phyloP scores from a whole-genome alignment of 371 early-diverging fungal species.

The Mucor mucedo region DNA sequence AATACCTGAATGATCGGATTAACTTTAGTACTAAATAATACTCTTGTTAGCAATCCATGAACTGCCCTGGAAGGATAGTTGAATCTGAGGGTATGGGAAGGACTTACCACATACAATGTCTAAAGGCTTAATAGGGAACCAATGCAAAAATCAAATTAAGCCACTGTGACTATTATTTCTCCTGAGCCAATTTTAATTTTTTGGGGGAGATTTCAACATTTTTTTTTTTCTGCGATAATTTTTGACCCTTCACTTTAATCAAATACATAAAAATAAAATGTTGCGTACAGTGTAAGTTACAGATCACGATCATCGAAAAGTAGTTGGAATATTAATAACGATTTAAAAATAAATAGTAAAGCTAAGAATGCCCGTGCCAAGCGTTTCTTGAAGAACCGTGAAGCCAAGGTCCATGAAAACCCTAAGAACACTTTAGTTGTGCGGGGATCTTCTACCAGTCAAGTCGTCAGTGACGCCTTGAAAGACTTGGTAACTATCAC shows the following conservation, averaged over 20 bases:
- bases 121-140: no score
- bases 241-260: neutral
- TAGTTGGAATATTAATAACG: neutral
- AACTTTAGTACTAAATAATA: no score
- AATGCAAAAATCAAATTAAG: conserved; percentile 3
- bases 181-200: neutral
- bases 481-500: conserved; percentile 77
- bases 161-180: conserved; percentile 2
- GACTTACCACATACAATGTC: no score
- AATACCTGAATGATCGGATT: no score
- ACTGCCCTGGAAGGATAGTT: no score
- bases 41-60: no score
- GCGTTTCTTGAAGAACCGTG: conserved; percentile 86
- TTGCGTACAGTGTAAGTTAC: conserved; percentile 55
- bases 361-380: conserved; percentile 85
- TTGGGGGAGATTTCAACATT: conserved; percentile 3
- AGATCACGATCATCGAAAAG: neutral
- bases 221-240: neutral
- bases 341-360: conserved; percentile 50
- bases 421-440: conserved; percentile 90
- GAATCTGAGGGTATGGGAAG: no score
- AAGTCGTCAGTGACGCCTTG: conserved; percentile 82
- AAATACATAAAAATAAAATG: conserved; percentile 31
- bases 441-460: conserved; percentile 87
- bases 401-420: conserved; percentile 91